Conservation (phyloP, 1,284 basidiomycete species). For the Xerocomus minutiporus region DNA sequence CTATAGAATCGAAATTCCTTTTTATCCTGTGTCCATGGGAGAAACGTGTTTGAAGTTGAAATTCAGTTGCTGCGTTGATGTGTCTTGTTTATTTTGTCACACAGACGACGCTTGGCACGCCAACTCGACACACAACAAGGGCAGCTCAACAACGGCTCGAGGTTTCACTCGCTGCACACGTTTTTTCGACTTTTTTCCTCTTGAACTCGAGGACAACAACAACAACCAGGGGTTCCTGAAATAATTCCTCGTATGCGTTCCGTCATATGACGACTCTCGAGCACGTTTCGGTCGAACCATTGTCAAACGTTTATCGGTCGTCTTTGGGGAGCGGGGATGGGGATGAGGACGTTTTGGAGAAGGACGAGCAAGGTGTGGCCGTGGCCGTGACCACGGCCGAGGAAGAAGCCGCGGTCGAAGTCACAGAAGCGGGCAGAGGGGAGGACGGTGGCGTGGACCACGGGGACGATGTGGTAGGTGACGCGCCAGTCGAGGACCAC, state of each 20-base stretch:
- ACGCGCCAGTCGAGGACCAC: no score
- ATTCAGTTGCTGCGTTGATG: neutral
- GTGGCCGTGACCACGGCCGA: conserved; percentile 3
- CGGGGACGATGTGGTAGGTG: neutral
- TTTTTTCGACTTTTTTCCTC: neutral
- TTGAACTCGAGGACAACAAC: no score
- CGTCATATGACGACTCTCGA: conserved; percentile 26
- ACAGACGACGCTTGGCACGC: neutral
- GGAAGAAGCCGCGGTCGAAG: neutral
- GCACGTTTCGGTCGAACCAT: conserved; percentile 17
- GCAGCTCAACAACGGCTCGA: neutral
- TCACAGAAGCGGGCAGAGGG: neutral
- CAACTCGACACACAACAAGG: neutral
- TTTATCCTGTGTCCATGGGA: neutral
- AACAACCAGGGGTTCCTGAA: neutral
- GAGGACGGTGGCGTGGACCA: no score
- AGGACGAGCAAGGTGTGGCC: conserved; percentile 11
- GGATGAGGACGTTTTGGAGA: conserved; percentile 3
- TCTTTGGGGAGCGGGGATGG: conserved; percentile 5
- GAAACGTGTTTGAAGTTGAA: neutral
- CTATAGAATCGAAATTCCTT: conserved; percentile 13
- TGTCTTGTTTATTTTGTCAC: neutral
- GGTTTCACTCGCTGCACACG: neutral
- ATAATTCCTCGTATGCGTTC: conserved; percentile 15
- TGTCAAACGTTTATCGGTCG: neutral